phyloP scores from a whole-genome alignment of 2,329 filamentous ascomycete species.

The Gremmenia infestans region DNA sequence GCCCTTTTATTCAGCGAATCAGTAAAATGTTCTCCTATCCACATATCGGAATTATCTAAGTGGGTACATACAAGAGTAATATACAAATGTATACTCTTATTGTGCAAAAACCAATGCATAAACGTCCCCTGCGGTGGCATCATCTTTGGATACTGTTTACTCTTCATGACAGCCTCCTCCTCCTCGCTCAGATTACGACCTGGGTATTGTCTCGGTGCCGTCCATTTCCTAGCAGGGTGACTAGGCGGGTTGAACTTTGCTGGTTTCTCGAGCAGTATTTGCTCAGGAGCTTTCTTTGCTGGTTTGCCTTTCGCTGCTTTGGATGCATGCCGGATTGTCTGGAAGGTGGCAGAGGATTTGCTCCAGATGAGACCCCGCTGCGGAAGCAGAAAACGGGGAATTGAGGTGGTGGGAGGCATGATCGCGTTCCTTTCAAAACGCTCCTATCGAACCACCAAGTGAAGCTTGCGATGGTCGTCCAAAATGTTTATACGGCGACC shows the following conservation, averaged over 20 bases:
- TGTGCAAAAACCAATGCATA: conserved; percentile 80
- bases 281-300: conserved; percentile 38
- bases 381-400: conserved; percentile 65
- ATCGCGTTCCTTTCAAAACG: background rate
- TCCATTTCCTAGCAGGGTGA: conserved; percentile 66
- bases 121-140: conserved; percentile 80
- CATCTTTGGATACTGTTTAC: conserved; percentile 78
- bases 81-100: conserved; percentile 67
- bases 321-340: conserved; percentile 22
- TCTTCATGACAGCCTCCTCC: conserved; percentile 61
- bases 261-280: conserved; percentile 76
- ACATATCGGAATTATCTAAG: background rate
- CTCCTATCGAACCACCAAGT: background rate
- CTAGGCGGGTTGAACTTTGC: conserved; percentile 89
- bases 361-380: conserved; percentile 54
- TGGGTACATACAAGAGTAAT: conserved; percentile 68
- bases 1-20: conserved; percentile 12
- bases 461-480: background rate
- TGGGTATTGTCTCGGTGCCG: conserved; percentile 56
- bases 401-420: conserved; percentile 41
- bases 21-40: too few relatives aligned
- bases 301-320: conserved; percentile 11
- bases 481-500: background rate
- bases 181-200: conserved; percentile 64
- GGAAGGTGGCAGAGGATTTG: conserved; percentile 23